phyloP scores from a whole-genome alignment of 2,329 filamentous ascomycete species.

The Sarocladium oryzae region DNA sequence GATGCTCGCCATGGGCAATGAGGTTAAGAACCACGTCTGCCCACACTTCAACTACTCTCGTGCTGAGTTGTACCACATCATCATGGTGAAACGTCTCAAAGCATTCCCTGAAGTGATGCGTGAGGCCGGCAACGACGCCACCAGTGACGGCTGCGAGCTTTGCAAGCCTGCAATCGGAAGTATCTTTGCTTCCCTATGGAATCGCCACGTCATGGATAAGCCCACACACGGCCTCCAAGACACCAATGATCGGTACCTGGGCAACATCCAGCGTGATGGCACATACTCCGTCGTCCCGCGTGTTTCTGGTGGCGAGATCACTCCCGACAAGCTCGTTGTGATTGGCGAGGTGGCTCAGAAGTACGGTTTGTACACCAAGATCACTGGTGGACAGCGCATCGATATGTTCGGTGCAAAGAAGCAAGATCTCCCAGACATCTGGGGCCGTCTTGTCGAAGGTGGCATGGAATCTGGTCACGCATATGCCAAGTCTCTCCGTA shows the following conservation, averaged over 20 bases:
- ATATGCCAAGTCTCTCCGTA: conserved; percentile 82
- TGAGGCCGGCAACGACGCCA: conserved; percentile 62
- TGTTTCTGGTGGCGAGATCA: conserved; percentile 80
- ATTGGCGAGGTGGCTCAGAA: conserved; percentile 81
- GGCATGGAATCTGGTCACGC: conserved; percentile 89
- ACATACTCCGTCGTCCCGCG: conserved; percentile 86
- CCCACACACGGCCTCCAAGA: conserved; percentile 72
- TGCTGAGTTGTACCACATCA: conserved; percentile 83
- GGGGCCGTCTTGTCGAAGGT: conserved; percentile 71
- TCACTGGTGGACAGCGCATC: conserved; percentile 85
- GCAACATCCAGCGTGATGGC: conserved; percentile 86
- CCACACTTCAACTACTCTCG: conserved; percentile 78
- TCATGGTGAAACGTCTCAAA: conserved; percentile 72
- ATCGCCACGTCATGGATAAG: conserved; percentile 72
- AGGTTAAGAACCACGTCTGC: conserved; percentile 82
- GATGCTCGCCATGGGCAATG: conserved; percentile 77
- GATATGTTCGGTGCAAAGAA: conserved; percentile 91
- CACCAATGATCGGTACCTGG: conserved; percentile 82
- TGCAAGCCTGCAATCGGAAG: conserved; percentile 80
- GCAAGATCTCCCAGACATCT: conserved; percentile 76
- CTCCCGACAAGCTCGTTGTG: conserved; percentile 74
- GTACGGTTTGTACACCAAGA: conserved; percentile 82
- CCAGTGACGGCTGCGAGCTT: conserved; percentile 74
- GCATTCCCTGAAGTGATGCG: conserved; percentile 72
- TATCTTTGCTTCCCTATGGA: conserved; percentile 77